Evolutionary conservation across 1,139 yeast species (phyloP), one percentile per base, ranked within the genome.

Genomic region (Suhomyces bolitotheri): DNA sequence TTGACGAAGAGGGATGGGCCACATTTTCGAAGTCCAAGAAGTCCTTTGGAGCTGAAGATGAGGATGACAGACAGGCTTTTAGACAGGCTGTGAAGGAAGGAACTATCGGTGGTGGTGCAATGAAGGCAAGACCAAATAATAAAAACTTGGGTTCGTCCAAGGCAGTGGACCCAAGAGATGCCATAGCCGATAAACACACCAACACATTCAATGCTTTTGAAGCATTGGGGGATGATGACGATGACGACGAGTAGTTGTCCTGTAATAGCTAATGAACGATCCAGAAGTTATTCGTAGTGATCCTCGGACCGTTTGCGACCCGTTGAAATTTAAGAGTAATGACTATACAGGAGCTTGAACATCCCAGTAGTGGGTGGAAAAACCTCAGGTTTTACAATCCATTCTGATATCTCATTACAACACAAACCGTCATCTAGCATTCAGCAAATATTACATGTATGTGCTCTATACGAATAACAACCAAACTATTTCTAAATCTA

Each of bases 1-100:
- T 73, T 16, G 94, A 83, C 54, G 84, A 81, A 41, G 90, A 84
- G 44, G 94, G 94, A 27, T 84, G 92, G 92, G 84, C 84, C 38
- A 81, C 90, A 19, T 67, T 78, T 44, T 75, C 76, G 49, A 66
- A 71, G 47, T 62, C 71, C 41, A 73, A 67, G 53, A 68, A 71
- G 53, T 67, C 76, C 4, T 71, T 73, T 41, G 71, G 72, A 37
- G 67, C 64, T 26, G 80, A 71, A 37, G 79, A 72, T 22, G 62
- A 50, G 15, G 76, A 66, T 25, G 80, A 76, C 39, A 64, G 71
- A 48, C 66, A 61, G 33, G 69, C 66, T 38, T 74, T 76, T 54
- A 71, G 74, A 51, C 74, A 69, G 41, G 46, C 64, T 27, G 53
- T 65, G 30, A 74, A 67, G 56, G 73, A 68, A 26, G 62, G 56